Evolutionary conservation across 805 yeast genomes (phyloP).

Genomic region (Candida railenensis): DNA sequence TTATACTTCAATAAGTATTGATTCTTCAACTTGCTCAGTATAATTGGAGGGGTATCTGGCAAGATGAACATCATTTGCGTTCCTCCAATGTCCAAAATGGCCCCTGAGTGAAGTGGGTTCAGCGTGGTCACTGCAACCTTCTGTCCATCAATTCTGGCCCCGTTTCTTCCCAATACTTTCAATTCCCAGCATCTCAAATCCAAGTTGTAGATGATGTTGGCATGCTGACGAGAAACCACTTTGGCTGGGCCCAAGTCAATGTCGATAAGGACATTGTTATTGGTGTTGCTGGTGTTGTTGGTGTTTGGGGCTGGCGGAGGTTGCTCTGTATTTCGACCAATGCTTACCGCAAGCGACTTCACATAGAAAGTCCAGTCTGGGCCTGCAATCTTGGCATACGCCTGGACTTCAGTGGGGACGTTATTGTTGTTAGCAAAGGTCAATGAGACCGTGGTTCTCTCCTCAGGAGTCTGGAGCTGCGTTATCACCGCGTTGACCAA

Average conservation of each 20-base stretch:
- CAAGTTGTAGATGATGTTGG: conserved; percentile 74
- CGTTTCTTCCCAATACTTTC: conserved; percentile 83
- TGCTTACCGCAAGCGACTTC: conserved; percentile 66
- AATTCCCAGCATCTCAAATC: conserved; percentile 83
- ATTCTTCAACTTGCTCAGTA: conserved; percentile 49
- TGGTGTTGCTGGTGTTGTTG: neutral
- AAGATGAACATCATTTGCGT: conserved; percentile 98
- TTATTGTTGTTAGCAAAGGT: conserved; percentile 74
- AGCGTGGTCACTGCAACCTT: conserved; percentile 52
- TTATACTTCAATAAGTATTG: conserved; percentile 35
- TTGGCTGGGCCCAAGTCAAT: conserved; percentile 96
- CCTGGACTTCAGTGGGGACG: conserved; percentile 80
- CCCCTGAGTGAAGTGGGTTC: conserved; percentile 76
- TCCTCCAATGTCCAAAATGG: conserved; percentile 90
- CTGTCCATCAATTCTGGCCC: conserved; percentile 84
- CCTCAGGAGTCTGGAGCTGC: conserved; percentile 67
- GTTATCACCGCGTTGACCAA: conserved; percentile 74
- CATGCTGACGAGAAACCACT: conserved; percentile 93
- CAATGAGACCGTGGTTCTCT: conserved; percentile 69
- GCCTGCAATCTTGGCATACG: conserved; percentile 96
- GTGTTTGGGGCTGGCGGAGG: conserved; percentile 1
- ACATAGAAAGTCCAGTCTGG: conserved; percentile 92
- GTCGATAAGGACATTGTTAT: conserved; percentile 41
- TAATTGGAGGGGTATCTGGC: conserved; percentile 81
- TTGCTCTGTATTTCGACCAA: conserved; percentile 79